Base-by-base conservation (phyloP, 768 basidiomycete genomes). In the Strobilomyces dryophilus region DNA sequence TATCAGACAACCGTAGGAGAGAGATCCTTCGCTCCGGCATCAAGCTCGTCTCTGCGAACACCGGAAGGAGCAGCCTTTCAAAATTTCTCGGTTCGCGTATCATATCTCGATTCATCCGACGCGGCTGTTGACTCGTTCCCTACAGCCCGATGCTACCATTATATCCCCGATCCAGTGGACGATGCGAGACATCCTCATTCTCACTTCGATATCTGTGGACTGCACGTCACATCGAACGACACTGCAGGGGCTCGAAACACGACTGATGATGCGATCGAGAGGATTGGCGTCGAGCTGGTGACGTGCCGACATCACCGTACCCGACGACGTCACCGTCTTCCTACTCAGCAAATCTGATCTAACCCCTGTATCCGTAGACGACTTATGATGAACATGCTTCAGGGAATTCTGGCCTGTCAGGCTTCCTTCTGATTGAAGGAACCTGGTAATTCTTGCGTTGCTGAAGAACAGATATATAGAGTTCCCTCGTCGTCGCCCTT, bases 91-190 rank as follows among this genome's bases (percentile, higher is more conserved):
- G 92, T 86, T 60, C 14, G 70, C 61, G 32, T 11, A 36, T 40
- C 1, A 26, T 43, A 36, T 18, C 10, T 32, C n/a, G 15, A 17
- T 32, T 17, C 9, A 3, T 46, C 32, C 12, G 5, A 32, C 14
- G 4, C n/a, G 5, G 20, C 7, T 4, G 8, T 8, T 10, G 15
- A 56, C 21, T 9, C 20, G 14, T 47, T 35, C 26, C 45, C n/a
- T 46, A 11, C 52, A 94, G 92, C 89, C 5, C 87, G 89, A 92
- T 55, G 92, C 90, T 1, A 90, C 94, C 0, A 95, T 97, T 50
- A 91, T 94, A 14, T 93, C 93, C 0, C 77, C 86, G 4, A 76
- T 92, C 18, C 88, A 93, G 0, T 93, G 93, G 0, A 97, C 93
- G 2, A 97, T 93, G 5, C 78, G 94, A 24, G 94, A 95, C 61